Percentiles rank a stretch among this genome's conserved stretches.
These are phyloP conservation scores for Angomonas deanei DNA, from an alignment of 208 protist species.

Conservation along the genomic window DNA sequence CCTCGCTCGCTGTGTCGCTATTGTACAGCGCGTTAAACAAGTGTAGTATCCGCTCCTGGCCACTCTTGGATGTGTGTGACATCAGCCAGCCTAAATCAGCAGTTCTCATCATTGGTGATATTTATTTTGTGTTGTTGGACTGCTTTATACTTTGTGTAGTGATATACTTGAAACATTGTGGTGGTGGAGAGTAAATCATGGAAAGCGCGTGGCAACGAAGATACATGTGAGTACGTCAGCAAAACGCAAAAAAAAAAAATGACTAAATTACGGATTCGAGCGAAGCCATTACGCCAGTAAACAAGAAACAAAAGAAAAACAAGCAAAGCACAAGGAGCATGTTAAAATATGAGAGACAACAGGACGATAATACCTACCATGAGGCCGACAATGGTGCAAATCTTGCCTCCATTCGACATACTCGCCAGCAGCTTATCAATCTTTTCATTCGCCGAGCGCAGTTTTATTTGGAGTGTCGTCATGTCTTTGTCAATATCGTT, in stretches of 20 bases:
- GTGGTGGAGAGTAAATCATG: no score
- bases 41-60: neutral
- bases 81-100: neutral
- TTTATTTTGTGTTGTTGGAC: no score
- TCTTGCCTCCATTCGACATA: conserved; percentile 79
- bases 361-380: conserved; percentile 48
- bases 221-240: no score
- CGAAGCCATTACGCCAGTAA: no score
- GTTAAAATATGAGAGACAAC: conserved; percentile 27
- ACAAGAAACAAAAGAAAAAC: no score
- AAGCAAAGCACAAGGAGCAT: neutral
- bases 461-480: conserved; percentile 49
- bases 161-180: no score
- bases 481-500: conserved; percentile 59
- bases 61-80: neutral
- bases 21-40: neutral
- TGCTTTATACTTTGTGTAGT: no score
- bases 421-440: conserved; percentile 78
- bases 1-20: neutral
- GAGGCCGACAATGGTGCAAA: conserved; percentile 65
- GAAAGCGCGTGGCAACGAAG: no score
- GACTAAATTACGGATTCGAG: no score
- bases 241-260: no score
- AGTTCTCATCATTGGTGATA: neutral
- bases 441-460: conserved; percentile 70